These are phyloP conservation scores for Corniculantispora saksenae DNA, from an alignment of 2,329 filamentous ascomycete genomes.

Conservation along the genomic window DNA sequence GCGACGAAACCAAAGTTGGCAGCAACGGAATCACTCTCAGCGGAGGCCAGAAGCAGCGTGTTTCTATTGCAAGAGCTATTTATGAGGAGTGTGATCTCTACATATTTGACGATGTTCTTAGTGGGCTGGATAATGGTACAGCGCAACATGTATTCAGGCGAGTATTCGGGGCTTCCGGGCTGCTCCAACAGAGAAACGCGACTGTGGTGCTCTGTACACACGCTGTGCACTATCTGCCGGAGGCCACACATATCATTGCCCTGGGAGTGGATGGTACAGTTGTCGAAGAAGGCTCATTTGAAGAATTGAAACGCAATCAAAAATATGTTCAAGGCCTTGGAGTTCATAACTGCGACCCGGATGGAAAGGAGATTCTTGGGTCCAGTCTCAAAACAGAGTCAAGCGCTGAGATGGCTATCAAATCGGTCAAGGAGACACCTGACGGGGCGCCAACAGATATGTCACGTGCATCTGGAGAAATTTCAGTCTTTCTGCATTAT, in stretches of 20 bases:
- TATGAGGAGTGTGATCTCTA: constrained; percentile 31
- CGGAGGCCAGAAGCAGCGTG: constrained; percentile 30
- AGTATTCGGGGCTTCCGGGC: constrained; percentile 32
- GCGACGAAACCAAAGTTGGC: constrained; percentile 34
- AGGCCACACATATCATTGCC: constrained; percentile 42
- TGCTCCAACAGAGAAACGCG: constrained; percentile 26
- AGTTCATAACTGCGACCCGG: constrained; percentile 24
- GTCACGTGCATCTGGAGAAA: constrained; percentile 23
- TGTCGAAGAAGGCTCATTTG: constrained; percentile 38
- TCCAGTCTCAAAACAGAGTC: not conserved
- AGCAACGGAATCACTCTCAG: constrained; percentile 33
- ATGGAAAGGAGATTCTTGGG: not conserved
- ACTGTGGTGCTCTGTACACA: constrained; percentile 42
- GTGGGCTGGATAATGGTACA: constrained; percentile 36
- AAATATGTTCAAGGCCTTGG: constrained; percentile 35
- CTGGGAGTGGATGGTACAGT: constrained; percentile 37
- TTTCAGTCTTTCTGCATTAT: constrained; percentile 29
- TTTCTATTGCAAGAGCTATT: constrained; percentile 34
- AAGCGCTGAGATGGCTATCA: not conserved
- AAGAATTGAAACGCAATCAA: constrained; percentile 32
- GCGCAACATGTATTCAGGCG: constrained; percentile 33
- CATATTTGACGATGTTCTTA: constrained; percentile 39
- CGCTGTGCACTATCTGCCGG: constrained; percentile 37
- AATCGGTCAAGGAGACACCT: not conserved
- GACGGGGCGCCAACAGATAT: constrained; percentile 9